Conservation (phyloP, 345 rosid species). For the Camelina neglecta region DNA sequence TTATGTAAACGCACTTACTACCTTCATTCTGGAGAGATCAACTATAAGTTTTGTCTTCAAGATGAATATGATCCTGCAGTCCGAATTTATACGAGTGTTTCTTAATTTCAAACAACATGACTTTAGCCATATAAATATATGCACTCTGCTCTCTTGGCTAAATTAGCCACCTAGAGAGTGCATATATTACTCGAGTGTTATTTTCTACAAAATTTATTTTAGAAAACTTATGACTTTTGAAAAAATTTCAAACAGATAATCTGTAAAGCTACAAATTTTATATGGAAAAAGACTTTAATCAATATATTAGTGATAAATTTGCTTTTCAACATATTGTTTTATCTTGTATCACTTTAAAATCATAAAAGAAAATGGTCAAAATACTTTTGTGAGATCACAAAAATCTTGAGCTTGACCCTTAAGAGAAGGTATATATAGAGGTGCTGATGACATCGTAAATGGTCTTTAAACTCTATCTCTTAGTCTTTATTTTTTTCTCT, state of each 20-base stretch:
- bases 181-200: constrained; percentile 4
- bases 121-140: not conserved
- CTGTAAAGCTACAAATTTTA: constrained; percentile 1
- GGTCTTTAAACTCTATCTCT: constrained; percentile 34
- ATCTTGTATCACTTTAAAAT: constrained; percentile 24
- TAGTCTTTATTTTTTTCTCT: not conserved
- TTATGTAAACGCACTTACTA: constrained; percentile 25
- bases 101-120: not conserved
- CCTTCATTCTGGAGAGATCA: constrained; percentile 20
- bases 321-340: constrained; percentile 22
- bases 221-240: not conserved
- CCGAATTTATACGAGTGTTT: not conserved
- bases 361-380: constrained; percentile 21
- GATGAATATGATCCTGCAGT: not conserved
- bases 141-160: not conserved
- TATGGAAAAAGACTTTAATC: constrained; percentile 17
- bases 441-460: constrained; percentile 32
- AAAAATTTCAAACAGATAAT: not conserved
- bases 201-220: not conserved
- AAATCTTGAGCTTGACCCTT: constrained; percentile 36
- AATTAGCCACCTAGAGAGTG: constrained; percentile 14
- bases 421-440: constrained; percentile 42
- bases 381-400: constrained; percentile 27
- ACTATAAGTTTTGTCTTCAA: not conserved
- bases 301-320: constrained; percentile 27